Base-by-base conservation (phyloP, 805 yeast species). In the Candida easanensis region DNA sequence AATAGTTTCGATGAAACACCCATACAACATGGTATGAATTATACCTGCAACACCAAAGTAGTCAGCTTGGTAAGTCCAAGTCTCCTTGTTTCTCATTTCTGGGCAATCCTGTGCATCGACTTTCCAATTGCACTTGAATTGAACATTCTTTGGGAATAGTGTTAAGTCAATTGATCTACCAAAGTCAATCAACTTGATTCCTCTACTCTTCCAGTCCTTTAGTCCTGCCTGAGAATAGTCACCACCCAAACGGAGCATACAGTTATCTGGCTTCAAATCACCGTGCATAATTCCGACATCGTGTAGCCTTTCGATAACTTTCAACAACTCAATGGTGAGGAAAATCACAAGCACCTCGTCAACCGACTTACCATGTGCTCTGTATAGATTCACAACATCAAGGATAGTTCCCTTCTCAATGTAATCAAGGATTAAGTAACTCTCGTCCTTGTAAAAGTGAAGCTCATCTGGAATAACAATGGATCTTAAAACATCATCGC, bases 51-150 rank as follows among this genome's bases (percentile, higher is more conserved):
- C 49, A 0, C 96, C 96, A 60, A 75, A 84, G 58, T 88, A 88
- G 63, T 89, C 97, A 3, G 83, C 81, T 57, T 89, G 88, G 55
- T 74, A 86, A 2, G 77, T 75, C 95, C 96, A 89, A 0, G 84
- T 74, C 39, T 68, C 56, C 4, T 73, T 67, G 3, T 73, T 62
- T 41, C 78, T 66, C 80, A 86, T 78, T 53, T 83, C 88, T 4
- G 78, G 77, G 57, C 95, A 87, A 52, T 85, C 95, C 49, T 78
- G 85, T 42, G 76, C 71, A 48, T 81, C 85, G 1, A 79, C 65
- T 23, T 71, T 69, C 81, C 85, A 80, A 50, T 75, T 70, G 16
- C 84, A 73, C 32, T 68, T 62, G 60, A 88, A 89, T 44, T 70
- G 66, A 0, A 75, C 76, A 22, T 70, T 70, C 0, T 57, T 43